These are phyloP conservation scores for Linaria vulgaris DNA, from an alignment of 257 asterid genomes.

Conservation along the genomic window DNA sequence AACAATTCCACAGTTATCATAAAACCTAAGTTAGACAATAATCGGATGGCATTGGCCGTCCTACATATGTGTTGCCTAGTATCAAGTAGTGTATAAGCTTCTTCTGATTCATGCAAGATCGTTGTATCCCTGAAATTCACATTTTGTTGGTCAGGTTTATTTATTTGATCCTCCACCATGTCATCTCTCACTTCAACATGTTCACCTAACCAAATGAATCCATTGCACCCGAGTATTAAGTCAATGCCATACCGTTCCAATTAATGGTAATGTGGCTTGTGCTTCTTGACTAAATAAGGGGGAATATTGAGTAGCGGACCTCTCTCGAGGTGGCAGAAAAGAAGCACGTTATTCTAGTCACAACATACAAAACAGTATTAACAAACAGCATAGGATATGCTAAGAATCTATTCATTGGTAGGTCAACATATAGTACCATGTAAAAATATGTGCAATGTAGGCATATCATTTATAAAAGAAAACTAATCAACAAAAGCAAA, in stretches of 20 bases:
- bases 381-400: neutral
- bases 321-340: constrained; percentile 62
- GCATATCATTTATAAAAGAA: neutral
- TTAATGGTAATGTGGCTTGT: too few species aligned
- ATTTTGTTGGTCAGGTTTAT: constrained; percentile 44
- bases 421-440: too few species aligned
- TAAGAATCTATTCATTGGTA: neutral
- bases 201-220: constrained; percentile 91
- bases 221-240: too few species aligned
- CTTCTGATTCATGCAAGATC: too few species aligned
- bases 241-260: too few species aligned
- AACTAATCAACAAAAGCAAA: neutral
- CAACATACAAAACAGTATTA: neutral
- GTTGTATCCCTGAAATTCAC: constrained; percentile 28
- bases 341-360: neutral
- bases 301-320: constrained; percentile 75
- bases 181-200: constrained; percentile 73
- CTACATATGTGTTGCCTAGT: too few species aligned
- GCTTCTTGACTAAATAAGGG: too few species aligned
- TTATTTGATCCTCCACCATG: constrained; percentile 52
- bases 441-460: neutral
- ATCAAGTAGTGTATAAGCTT: too few species aligned
- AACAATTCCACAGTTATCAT: too few species aligned
- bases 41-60: too few species aligned
- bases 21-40: too few species aligned